phyloP scores from a whole-genome alignment of 345 rosid species.

The Gossypium stocksii region DNA sequence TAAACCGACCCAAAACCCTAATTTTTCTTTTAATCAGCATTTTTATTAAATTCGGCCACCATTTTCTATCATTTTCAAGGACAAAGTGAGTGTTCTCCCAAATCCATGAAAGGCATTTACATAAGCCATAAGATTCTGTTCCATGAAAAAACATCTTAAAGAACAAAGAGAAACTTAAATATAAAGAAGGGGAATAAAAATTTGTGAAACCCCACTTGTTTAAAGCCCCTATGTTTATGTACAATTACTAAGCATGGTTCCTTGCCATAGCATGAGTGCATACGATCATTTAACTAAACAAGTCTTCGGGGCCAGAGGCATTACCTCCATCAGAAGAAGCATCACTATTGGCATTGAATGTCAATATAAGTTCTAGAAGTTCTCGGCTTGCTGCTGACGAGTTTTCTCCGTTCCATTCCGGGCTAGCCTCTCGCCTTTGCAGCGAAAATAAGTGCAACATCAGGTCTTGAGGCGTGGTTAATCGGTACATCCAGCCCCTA shows the following conservation, averaged over 20 bases:
- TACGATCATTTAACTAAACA: conserved; percentile 25
- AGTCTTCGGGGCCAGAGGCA: conserved; percentile 36
- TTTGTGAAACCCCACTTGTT: background rate
- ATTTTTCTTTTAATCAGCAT: no score
- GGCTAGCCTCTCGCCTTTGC: conserved; percentile 32
- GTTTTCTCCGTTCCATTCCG: conserved; percentile 34
- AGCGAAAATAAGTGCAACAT: conserved; percentile 50
- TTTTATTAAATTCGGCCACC: no score
- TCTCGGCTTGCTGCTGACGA: conserved; percentile 37
- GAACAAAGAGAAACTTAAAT: background rate
- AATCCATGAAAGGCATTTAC: no score
- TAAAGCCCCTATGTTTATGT: conserved; percentile 21
- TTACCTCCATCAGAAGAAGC: conserved; percentile 41
- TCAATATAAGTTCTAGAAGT: conserved; percentile 40
- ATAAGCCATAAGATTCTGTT: background rate
- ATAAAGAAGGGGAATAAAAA: background rate
- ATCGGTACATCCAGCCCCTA: conserved; percentile 44
- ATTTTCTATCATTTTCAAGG: no score
- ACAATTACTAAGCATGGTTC: conserved; percentile 21
- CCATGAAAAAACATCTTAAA: background rate
- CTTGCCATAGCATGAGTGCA: background rate
- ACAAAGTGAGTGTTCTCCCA: no score
- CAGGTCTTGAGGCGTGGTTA: conserved; percentile 44
- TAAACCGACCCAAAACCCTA: no score
- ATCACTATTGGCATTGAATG: conserved; percentile 39